A percentile compares a stretch with the other conserved stretches of the same genome.
phyloP scores from a whole-genome alignment of 441 rosid genomes.

The Mallotus japonicus region DNA sequence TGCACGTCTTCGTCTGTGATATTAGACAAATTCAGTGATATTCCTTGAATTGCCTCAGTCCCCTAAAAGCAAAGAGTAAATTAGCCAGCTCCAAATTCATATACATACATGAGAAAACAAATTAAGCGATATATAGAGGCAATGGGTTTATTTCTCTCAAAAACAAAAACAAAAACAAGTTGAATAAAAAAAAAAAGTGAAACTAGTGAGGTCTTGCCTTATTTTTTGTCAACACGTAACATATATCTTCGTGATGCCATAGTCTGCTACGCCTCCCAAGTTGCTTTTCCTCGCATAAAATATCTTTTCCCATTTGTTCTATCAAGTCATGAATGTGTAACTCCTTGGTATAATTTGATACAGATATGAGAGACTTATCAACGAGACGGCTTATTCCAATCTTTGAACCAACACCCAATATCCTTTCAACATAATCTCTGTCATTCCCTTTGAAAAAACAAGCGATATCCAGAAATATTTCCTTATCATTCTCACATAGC shows the following conservation, averaged over 20 bases:
- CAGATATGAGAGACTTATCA: constrained; percentile 25
- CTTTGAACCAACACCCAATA: constrained; percentile 20
- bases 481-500: constrained; percentile 23
- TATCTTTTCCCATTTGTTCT: constrained; percentile 26
- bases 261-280: constrained; percentile 26
- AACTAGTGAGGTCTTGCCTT: constrained; percentile 5
- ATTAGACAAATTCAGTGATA: constrained; percentile 23
- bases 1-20: background rate
- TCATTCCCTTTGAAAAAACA: constrained; percentile 35
- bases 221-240: constrained; percentile 5
- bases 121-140: no score
- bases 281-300: constrained; percentile 16
- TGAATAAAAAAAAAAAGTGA: background rate
- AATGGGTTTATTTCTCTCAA: no score
- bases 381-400: constrained; percentile 23
- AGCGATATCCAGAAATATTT: constrained; percentile 42
- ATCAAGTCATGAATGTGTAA: constrained; percentile 23
- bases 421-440: constrained; percentile 7
- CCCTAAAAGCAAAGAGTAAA: constrained; percentile 18
- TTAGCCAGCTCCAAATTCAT: no score
- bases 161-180: no score
- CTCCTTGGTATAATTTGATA: background rate
- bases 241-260: constrained; percentile 17
- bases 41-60: constrained; percentile 20
- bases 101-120: no score